Evolutionary conservation across 352 stramenopile species (phyloP), one percentile per base, ranked within the genome.

Genomic region (Phytophthora rubi): DNA sequence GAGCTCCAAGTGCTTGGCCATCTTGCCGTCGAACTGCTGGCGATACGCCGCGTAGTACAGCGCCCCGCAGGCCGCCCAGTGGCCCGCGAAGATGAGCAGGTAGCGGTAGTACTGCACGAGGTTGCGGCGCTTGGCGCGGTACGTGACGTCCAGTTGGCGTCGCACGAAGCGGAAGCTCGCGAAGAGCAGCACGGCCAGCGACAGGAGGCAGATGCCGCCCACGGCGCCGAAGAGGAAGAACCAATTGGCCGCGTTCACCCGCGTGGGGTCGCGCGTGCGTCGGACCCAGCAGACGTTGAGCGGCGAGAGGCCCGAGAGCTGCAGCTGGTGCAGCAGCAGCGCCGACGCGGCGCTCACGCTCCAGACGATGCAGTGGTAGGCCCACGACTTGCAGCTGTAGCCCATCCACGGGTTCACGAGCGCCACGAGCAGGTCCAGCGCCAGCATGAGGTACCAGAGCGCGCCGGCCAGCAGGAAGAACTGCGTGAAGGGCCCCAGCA

Each of bases 371-470:
- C 69, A 86, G 49, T 96, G 88, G 64, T 96, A 94, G 26, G 85
- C 75, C 85, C 88, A 92, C 13, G 86, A 80, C 63, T 96, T 96
- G 81, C 88, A 93, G 12, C 84, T 79, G 71, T 96, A 96, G 54
- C 88, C 86, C 85, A 94, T 94, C 88, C 88, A 94, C 6, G 88
- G 88, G 67, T 96, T 94, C 48, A 96, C 86, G 48, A 96, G 84
- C 55, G 86, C 88, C 61, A 96, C 84, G 18, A 96, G 82, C 57
- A 96, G 79, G 65, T 94, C 88, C 30, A 94, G 59, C 42, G 88
- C 82, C 28, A 96, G 80, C 88, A 94, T 96, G 53, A 94, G 73
- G 70, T 94, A 94, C 88, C 88, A 96, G 7, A 77, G 68, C n/a
- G 61, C 77, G 44, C 85, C 80, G 1, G 83, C 83, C 13, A 94